phyloP scores from a whole-genome alignment of 208 protist genomes.

The Phytomonas sp. region DNA sequence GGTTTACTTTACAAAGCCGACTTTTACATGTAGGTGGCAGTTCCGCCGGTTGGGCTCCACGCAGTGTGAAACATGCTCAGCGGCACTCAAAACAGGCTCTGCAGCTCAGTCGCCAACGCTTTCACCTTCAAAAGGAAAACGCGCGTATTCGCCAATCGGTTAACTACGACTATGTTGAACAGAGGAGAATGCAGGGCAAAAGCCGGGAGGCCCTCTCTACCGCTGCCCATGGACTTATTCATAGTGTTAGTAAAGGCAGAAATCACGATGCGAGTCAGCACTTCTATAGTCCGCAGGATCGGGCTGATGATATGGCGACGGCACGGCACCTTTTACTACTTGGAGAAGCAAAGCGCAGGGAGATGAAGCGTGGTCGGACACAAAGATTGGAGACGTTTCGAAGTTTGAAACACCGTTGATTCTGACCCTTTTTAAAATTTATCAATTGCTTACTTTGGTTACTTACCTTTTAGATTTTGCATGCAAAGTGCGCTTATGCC shows the following conservation, averaged over 20 bases:
- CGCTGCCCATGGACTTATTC: conserved; percentile 35
- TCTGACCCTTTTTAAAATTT: conserved; percentile 13
- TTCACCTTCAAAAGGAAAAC: conserved; percentile 30
- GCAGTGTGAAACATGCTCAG: conserved; percentile 31
- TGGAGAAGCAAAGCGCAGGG: conserved; percentile 33
- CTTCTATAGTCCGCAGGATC: conserved; percentile 16
- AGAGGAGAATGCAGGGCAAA: conserved; percentile 19
- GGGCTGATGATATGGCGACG: conserved; percentile 31
- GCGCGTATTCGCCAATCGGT: conserved; percentile 29
- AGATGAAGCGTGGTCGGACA: conserved; percentile 34
- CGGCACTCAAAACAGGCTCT: conserved; percentile 40
- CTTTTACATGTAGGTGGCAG: background rate
- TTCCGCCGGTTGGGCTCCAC: conserved; percentile 11
- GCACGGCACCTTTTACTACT: conserved; percentile 52
- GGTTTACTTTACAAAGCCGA: background rate
- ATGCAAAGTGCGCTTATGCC: background rate
- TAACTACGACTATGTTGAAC: conserved; percentile 34
- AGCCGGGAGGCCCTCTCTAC: conserved; percentile 18
- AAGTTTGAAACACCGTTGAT: conserved; percentile 33
- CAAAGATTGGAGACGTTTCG: conserved; percentile 35
- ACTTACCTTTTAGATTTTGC: background rate
- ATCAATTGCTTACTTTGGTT: background rate
- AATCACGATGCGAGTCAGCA: background rate
- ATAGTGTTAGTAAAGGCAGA: conserved; percentile 13
- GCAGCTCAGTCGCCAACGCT: conserved; percentile 32